A percentile compares a stretch with the other conserved stretches of the same genome.
Conservation (phyloP, 2,329 filamentous ascomycete species). For the Chaetomium olivaceum region DNA sequence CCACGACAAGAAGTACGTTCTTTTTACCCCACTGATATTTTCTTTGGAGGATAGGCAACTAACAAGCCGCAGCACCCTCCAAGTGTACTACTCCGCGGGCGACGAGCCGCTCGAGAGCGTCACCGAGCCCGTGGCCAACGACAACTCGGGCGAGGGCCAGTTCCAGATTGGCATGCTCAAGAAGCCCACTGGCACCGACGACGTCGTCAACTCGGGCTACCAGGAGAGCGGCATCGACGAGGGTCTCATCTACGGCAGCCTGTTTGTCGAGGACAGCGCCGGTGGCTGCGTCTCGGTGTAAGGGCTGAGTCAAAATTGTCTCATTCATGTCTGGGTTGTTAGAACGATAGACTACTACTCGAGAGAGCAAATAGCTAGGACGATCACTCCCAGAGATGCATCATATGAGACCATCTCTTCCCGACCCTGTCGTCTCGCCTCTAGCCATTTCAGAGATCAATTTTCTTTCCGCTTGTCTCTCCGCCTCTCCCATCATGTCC, state of each 20-base stretch:
- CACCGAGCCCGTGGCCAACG: slow-evolving; percentile 47
- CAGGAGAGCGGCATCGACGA: slow-evolving; percentile 50
- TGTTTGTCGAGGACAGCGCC: slow-evolving; percentile 52
- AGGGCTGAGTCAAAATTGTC: slow-evolving; percentile 7
- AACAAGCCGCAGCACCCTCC: slow-evolving; percentile 47
- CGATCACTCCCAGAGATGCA: neutral
- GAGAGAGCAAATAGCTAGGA: neutral
- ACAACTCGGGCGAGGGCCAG: slow-evolving; percentile 55
- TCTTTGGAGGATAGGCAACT: neutral
- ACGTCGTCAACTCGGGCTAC: slow-evolving; percentile 52
- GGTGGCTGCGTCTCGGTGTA: slow-evolving; percentile 45
- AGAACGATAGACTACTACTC: neutral
- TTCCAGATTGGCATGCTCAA: slow-evolving; percentile 61
- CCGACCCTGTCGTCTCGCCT: neutral
- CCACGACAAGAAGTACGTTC: slow-evolving; percentile 55
- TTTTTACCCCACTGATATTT: neutral
- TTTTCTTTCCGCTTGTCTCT: too few relatives aligned
- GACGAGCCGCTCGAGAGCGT: slow-evolving; percentile 49
- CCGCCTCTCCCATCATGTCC: too few relatives aligned
- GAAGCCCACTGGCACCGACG: slow-evolving; percentile 53
- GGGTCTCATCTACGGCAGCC: slow-evolving; percentile 52
- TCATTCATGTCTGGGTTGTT: neutral
- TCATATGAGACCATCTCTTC: slow-evolving; percentile 2
- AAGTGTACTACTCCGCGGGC: slow-evolving; percentile 57
- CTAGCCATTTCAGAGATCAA: too few relatives aligned